Base-by-base conservation (phyloP, 441 rosid species). In the Brassica balearica region DNA sequence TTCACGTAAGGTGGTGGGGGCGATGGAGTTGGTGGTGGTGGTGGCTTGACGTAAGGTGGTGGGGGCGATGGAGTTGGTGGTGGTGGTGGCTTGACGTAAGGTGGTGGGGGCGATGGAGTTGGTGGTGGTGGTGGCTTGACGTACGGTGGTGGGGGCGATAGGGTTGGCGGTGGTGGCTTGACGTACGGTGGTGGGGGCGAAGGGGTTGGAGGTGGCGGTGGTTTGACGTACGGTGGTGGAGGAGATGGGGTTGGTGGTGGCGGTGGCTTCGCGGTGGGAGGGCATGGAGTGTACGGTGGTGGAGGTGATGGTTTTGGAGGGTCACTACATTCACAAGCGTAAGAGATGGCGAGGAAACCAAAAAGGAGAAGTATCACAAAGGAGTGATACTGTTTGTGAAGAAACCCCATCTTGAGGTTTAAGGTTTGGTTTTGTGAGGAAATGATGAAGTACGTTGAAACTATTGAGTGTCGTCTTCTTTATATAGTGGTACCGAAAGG, bases 41-140 rank as follows among this genome's bases (percentile, higher is more conserved):
- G 56, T 51, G 56, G 56, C 56, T 51, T 51, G 0, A 48, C 55
- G 17, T 51, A n/a, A 0, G 56, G 56, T n/a, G 56, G 56, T 14
- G 58, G 58, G 20, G 58, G 58, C 20, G 58, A 5, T 5, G 58
- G 58, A 1, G 58, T 53, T 53, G 58, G 58, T 0, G 20, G 20
- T 53, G 58, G 58, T 6, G 58, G 85, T 6, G 88, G 82, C 7
- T 66, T 55, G 0, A 20, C 80, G 1, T 80, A 41, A 9, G 80
- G 78, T 15, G 27, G 87, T 0, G 88, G 61, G 11, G 61, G 61
- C 11, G 25, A 56, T 7, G 61, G 11, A 5, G 61, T 56, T 56
- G 61, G 19, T 0, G 58, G 58, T 51, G 58, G 88, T 3, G 91
- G 91, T 2, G 89, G 92, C 68, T 84, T 82, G 69, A 77, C 74